Evolutionary conservation across 495 filamentous ascomycete species (phyloP), one percentile per base, ranked within the genome.

Genomic region (Xylaria grammica): DNA sequence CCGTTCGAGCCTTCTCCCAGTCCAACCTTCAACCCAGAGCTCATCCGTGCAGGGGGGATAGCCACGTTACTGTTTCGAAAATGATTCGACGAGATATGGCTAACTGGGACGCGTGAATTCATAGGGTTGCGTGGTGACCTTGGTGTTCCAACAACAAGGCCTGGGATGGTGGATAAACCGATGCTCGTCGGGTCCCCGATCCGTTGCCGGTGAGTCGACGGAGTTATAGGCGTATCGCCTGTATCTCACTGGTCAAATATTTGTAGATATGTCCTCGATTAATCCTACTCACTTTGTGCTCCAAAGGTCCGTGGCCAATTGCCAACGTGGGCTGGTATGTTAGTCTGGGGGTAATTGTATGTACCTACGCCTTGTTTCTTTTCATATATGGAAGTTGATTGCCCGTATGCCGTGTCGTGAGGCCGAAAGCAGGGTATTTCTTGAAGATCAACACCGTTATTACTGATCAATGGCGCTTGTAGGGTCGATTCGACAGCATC

Each of bases 401-500:
- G 60, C 19, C 62, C 59, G 48, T 69, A 72, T 1, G 61, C 45
- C 11, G 63, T 54, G 42, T 54, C 70, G 11, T 45, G 36, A 1
- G 65, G 62, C n/a, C 67, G 62, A 46, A 60, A 65, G 8, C 50
- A 50, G 20, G 44, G 20, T 29, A 53, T 19, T 22, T 65, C 58
- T 56, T 69, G 68, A 22, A 44, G n/a, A 27, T 60, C 50, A 13
- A 2, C 36, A 11, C 60, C 62, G 22, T 58, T n/a, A 24, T 32
- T 51, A 34, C 19, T 32, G 24, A 50, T 55, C 10, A 36, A 51
- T 48, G 62, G 53, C 27, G 15, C 58, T 67, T 83, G 82, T 30
- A 89, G 72, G 22, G 83, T 81, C 22, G 86, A 78, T 24, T 87
- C 84, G 0, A 88, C 88, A 5, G 89, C 84, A 60, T 91, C 86